Percentiles rank a stretch among this genome's conserved stretches.
These are phyloP conservation scores for Verticillium tricorpus DNA, from an alignment of 2,329 filamentous ascomycete species.

Conservation along the genomic window DNA sequence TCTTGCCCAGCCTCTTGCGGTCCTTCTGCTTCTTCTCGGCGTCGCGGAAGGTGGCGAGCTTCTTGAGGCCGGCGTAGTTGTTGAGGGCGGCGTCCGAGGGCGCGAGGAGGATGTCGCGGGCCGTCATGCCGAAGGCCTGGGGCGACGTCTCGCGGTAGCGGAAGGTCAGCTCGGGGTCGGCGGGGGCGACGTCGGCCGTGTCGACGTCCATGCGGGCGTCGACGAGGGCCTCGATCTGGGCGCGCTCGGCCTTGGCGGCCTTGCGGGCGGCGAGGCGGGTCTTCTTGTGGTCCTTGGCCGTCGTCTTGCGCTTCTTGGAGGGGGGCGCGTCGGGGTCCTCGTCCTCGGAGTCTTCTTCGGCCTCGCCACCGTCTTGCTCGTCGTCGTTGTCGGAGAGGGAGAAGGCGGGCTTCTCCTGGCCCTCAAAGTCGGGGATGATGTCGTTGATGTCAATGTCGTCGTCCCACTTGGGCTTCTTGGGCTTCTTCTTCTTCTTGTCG, in stretches of 20 bases:
- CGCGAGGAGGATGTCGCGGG: conserved; percentile 84
- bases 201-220: conserved; percentile 76
- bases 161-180: conserved; percentile 48
- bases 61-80: conserved; percentile 89
- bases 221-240: conserved; percentile 80
- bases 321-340: conserved; percentile 38
- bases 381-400: conserved; percentile 46
- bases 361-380: conserved; percentile 27
- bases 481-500: conserved; percentile 59
- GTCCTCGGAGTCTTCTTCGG: conserved; percentile 28
- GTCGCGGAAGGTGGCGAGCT: conserved; percentile 86
- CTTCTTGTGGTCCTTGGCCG: conserved; percentile 55
- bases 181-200: conserved; percentile 50
- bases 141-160: conserved; percentile 94
- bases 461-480: conserved; percentile 87
- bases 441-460: conserved; percentile 98
- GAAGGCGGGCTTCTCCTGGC: conserved; percentile 53
- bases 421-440: conserved; percentile 80
- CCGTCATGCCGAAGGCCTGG: conserved; percentile 81
- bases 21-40: conserved; percentile 85
- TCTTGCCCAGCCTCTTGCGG: conserved; percentile 85
- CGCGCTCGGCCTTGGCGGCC: conserved; percentile 72
- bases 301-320: conserved; percentile 54
- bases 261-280: conserved; percentile 58
- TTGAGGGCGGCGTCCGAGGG: conserved; percentile 84